phyloP scores from a whole-genome alignment of 352 stramenopile genomes.

The Phytophthora agathidicida region DNA sequence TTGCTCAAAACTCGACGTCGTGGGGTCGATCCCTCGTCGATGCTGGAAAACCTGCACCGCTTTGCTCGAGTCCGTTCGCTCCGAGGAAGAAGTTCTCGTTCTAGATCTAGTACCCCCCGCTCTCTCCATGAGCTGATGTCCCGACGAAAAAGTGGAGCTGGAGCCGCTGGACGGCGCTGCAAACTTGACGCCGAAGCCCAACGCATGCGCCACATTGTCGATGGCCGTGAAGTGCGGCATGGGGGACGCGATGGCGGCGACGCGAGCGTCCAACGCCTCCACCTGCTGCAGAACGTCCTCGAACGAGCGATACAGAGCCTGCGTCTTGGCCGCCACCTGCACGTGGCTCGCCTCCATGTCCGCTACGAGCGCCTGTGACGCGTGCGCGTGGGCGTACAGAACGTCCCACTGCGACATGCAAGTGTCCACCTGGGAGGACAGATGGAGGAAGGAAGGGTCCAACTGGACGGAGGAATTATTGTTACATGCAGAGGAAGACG shows the following conservation, averaged over 20 bases:
- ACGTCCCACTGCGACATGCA: slow-evolving; percentile 44
- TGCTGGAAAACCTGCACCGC: slow-evolving; percentile 83
- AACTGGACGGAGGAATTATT: not conserved
- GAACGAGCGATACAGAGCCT: slow-evolving; percentile 80
- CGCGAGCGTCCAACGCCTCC: slow-evolving; percentile 62
- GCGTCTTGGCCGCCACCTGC: slow-evolving; percentile 76
- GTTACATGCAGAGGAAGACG: not conserved
- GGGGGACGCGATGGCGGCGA: slow-evolving; percentile 63
- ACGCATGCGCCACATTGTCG: slow-evolving; percentile 50
- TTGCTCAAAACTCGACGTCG: slow-evolving; percentile 56
- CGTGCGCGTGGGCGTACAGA: slow-evolving; percentile 60
- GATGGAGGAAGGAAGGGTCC: slow-evolving; percentile 33
- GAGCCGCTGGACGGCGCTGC: slow-evolving; percentile 35
- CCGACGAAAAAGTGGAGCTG: not conserved
- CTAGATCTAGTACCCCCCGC: slow-evolving; percentile 1
- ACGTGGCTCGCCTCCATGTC: slow-evolving; percentile 86
- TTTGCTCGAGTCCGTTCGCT: slow-evolving; percentile 21
- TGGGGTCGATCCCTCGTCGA: slow-evolving; percentile 74
- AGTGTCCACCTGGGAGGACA: slow-evolving; percentile 38
- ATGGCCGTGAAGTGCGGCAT: slow-evolving; percentile 82
- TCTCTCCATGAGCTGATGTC: slow-evolving; percentile 24
- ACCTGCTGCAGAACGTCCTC: slow-evolving; percentile 70
- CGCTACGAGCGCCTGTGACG: slow-evolving; percentile 68
- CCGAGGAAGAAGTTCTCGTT: not conserved
- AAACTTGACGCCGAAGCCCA: slow-evolving; percentile 80